Conservation (phyloP, 1,284 basidiomycete genomes). For the Ustilago vetiveriae region DNA sequence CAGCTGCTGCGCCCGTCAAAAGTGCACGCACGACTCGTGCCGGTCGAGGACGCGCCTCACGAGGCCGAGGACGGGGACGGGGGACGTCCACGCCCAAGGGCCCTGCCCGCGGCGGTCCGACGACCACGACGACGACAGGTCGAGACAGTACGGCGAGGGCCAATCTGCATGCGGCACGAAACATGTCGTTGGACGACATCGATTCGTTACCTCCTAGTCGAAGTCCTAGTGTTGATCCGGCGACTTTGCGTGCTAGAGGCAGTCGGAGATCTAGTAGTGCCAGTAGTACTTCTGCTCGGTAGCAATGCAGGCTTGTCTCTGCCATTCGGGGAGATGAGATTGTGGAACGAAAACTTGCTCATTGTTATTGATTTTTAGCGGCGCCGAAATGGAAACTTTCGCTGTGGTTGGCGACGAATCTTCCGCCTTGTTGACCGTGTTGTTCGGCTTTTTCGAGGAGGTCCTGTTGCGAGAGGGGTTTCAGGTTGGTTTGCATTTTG, state of each 20-base stretch:
- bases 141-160: conserved; percentile 8
- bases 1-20: neutral
- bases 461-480: conserved; percentile 20
- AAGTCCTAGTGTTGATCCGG: conserved; percentile 35
- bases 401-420: conserved; percentile 8
- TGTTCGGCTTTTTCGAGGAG: conserved; percentile 3
- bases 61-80: too few relatives aligned
- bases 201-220: conserved; percentile 20
- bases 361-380: too few relatives aligned
- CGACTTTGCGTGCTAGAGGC: conserved; percentile 12
- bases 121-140: neutral
- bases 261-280: conserved; percentile 12
- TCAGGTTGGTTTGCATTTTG: conserved; percentile 11
- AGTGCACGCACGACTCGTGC: conserved; percentile 3
- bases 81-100: too few relatives aligned
- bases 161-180: conserved; percentile 34
- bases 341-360: too few relatives aligned
- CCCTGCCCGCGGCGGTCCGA: too few relatives aligned
- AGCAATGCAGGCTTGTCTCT: too few relatives aligned
- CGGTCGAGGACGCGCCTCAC: too few relatives aligned
- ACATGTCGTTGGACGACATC: conserved; percentile 47
- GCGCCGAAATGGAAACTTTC: conserved; percentile 18
- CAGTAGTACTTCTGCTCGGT: conserved; percentile 1
- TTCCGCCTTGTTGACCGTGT: conserved; percentile 1
- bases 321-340: too few relatives aligned